Percentiles rank a stretch among this genome's conserved stretches.
phyloP scores from a whole-genome alignment of 305 asterid species.

The Rubia peregrina region DNA sequence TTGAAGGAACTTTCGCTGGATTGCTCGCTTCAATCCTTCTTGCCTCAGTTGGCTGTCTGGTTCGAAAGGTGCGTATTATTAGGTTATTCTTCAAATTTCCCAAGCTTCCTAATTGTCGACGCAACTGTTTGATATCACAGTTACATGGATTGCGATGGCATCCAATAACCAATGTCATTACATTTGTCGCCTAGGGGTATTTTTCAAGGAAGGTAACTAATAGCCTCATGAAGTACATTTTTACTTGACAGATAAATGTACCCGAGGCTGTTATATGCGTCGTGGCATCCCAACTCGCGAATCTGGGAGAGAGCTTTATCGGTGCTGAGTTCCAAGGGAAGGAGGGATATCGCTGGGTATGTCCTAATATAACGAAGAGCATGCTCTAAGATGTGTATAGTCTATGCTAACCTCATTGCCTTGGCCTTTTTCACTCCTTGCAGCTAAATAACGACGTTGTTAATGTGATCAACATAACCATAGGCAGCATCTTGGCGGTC shows the following conservation, averaged over 20 bases:
- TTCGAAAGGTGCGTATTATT: slow-evolving; percentile 44
- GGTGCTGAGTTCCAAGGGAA: slow-evolving; percentile 86
- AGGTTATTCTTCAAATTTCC: background rate
- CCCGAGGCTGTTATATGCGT: slow-evolving; percentile 57
- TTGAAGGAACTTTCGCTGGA: slow-evolving; percentile 87
- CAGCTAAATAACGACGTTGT: slow-evolving; percentile 87
- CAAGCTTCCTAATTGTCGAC: background rate
- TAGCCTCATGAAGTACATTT: slow-evolving; percentile 15
- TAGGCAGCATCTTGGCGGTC: slow-evolving; percentile 74
- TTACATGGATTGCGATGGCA: background rate
- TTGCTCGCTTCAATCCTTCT: slow-evolving; percentile 73
- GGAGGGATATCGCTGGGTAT: slow-evolving; percentile 86
- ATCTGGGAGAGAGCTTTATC: slow-evolving; percentile 85
- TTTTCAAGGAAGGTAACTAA: slow-evolving; percentile 4
- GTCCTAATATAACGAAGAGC: slow-evolving; percentile 2
- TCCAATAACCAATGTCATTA: background rate
- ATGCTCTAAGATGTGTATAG: background rate
- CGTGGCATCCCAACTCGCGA: slow-evolving; percentile 89
- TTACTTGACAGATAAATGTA: slow-evolving; percentile 41
- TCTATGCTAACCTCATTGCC: background rate
- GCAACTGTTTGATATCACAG: background rate
- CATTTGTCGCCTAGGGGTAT: background rate
- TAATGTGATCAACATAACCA: slow-evolving; percentile 67
- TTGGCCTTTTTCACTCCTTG: slow-evolving; percentile 9
- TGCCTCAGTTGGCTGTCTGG: slow-evolving; percentile 54